phyloP scores from a whole-genome alignment of 108 stramenopile genomes.

The Tribonema minus region DNA sequence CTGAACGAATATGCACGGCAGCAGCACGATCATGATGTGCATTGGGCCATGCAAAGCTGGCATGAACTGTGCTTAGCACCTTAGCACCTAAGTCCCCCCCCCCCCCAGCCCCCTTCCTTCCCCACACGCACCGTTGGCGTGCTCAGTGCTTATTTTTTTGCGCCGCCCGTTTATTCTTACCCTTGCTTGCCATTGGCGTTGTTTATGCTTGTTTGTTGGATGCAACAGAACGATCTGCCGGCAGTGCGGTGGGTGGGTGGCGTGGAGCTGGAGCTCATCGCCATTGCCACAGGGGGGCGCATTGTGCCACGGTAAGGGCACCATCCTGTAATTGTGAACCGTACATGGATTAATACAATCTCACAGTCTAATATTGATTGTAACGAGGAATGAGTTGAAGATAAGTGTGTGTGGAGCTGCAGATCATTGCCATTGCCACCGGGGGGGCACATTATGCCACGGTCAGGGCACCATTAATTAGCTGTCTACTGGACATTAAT shows the following conservation, averaged over 20 bases:
- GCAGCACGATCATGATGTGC: background rate
- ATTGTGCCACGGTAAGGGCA: constrained; percentile 78
- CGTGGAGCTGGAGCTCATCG: constrained; percentile 98
- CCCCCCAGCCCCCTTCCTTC: background rate
- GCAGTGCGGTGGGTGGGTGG: constrained; percentile 76
- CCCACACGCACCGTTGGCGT: background rate
- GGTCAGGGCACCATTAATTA: constrained; percentile 42
- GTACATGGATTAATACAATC: too few species aligned
- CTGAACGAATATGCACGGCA: too few species aligned
- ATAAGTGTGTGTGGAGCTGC: constrained; percentile 98
- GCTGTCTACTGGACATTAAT: too few species aligned
- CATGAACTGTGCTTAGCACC: background rate
- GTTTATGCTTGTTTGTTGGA: background rate
- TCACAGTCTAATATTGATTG: too few species aligned
- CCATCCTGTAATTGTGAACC: too few species aligned
- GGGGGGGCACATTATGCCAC: constrained; percentile 97
- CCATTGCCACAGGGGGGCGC: constrained; percentile 98
- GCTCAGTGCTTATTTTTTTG: background rate
- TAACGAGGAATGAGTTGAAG: too few species aligned
- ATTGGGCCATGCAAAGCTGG: background rate
- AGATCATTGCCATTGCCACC: constrained; percentile 99
- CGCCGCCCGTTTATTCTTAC: background rate
- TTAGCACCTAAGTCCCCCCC: background rate
- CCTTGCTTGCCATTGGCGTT: background rate
- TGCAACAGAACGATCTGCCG: constrained; percentile 37